phyloP scores from a whole-genome alignment of 2,329 filamentous ascomycete genomes.

The Neonectria ditissima region DNA sequence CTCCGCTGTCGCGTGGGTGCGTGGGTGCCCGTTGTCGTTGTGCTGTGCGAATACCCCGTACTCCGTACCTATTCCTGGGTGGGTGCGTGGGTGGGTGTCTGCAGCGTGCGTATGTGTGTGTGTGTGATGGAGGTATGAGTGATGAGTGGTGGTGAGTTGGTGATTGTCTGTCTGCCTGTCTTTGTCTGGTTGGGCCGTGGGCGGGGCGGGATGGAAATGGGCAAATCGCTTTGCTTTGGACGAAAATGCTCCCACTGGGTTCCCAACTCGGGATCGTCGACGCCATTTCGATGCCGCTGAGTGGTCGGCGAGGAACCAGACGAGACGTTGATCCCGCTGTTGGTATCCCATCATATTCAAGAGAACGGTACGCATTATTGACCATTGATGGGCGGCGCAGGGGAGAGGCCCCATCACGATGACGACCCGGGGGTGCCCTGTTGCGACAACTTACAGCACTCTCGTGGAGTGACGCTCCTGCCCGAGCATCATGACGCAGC shows the following conservation, averaged over 20 bases:
- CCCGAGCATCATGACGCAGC: slow-evolving; percentile 21
- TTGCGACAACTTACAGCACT: too few species aligned
- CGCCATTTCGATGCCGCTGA: slow-evolving; percentile 9
- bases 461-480: neutral
- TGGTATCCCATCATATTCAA: slow-evolving; percentile 14
- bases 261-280: slow-evolving; percentile 10
- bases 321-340: neutral
- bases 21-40: neutral
- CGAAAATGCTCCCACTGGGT: slow-evolving; percentile 8
- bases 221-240: slow-evolving; percentile 11
- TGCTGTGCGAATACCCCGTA: neutral
- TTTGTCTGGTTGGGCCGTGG: slow-evolving; percentile 16
- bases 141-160: too few species aligned
- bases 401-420: neutral
- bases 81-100: neutral
- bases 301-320: slow-evolving; percentile 11
- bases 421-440: neutral
- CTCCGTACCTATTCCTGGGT: neutral
- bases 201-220: neutral
- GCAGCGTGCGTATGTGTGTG: neutral
- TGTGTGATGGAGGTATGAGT: slow-evolving; percentile 3
- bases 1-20: neutral
- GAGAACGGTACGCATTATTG: slow-evolving; percentile 4
- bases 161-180: too few species aligned
- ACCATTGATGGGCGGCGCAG: slow-evolving; percentile 10